Percentiles rank a stretch among this genome's conserved stretches.
phyloP scores from a whole-genome alignment of 2,329 filamentous ascomycete genomes.

The Teratosphaeria gauchensis region DNA sequence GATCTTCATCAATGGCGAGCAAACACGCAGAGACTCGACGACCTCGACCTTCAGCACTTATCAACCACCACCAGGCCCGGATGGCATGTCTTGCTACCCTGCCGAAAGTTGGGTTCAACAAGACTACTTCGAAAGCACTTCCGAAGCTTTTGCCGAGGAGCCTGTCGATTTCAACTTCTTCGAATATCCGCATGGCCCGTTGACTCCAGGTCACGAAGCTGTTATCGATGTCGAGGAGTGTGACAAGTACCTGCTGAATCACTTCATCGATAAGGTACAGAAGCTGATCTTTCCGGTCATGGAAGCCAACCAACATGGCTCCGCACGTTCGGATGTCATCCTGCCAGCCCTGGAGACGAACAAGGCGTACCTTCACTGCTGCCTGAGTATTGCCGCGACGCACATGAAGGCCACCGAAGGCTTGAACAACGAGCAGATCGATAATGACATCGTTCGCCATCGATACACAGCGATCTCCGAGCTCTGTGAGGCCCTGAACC shows the following conservation, averaged over 20 bases:
- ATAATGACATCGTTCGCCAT: conserved; percentile 86
- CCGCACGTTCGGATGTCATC: conserved; percentile 69
- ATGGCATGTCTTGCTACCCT: conserved; percentile 52
- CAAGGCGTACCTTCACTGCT: conserved; percentile 90
- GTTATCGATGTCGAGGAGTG: conserved; percentile 76
- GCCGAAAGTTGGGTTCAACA: conserved; percentile 64
- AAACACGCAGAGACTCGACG: conserved; percentile 74
- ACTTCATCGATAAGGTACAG: conserved; percentile 82
- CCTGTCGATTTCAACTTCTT: conserved; percentile 67
- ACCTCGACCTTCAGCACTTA: conserved; percentile 91
- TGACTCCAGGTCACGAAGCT: conserved; percentile 55
- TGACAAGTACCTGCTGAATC: conserved; percentile 77
- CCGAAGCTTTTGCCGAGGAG: conserved; percentile 53
- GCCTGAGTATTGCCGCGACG: conserved; percentile 82
- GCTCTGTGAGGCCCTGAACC: conserved; percentile 70
- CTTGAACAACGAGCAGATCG: conserved; percentile 61
- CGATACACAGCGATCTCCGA: conserved; percentile 79
- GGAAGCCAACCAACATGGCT: conserved; percentile 79
- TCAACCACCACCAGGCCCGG: conserved; percentile 64
- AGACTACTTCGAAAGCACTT: conserved; percentile 57
- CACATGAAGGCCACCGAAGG: conserved; percentile 75
- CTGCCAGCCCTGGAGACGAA: conserved; percentile 83
- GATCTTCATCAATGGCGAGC: conserved; percentile 85
- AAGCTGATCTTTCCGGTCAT: conserved; percentile 86
- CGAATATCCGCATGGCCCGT: conserved; percentile 62